A percentile compares a stretch with the other conserved stretches of the same genome.
Conservation (phyloP, 2,329 filamentous ascomycete species). For the Eutypa lata region DNA sequence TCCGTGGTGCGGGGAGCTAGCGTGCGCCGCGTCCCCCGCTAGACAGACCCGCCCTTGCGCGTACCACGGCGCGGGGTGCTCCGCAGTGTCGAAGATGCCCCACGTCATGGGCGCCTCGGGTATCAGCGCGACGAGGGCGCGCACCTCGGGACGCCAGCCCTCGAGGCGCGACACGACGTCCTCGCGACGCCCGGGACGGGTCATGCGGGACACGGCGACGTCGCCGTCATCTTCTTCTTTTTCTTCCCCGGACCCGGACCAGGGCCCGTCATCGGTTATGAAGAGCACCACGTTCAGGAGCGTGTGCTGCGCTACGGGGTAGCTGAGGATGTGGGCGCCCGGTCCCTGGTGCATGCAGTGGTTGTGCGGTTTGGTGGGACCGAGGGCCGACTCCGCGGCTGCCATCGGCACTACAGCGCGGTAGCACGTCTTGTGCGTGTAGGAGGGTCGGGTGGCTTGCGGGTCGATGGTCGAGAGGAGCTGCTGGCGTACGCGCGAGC, state of each 20-base stretch:
- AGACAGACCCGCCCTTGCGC: conserved; percentile 38
- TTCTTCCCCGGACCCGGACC: conserved; percentile 21
- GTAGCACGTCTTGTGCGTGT: conserved; percentile 55
- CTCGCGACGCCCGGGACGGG: no score
- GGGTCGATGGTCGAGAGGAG: conserved; percentile 41
- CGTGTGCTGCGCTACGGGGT: conserved; percentile 44
- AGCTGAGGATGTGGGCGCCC: conserved; percentile 53
- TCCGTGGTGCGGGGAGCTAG: conserved; percentile 47
- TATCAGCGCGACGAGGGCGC: conserved; percentile 36
- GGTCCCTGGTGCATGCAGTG: conserved; percentile 52
- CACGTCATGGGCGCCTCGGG: conserved; percentile 44
- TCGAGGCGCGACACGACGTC: no score
- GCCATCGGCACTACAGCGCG: conserved; percentile 57
- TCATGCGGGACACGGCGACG: no score
- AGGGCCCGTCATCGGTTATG: conserved; percentile 29
- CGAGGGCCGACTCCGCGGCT: no score
- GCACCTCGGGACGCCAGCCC: conserved; percentile 28
- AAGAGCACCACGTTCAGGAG: conserved; percentile 52
- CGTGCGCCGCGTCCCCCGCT: conserved; percentile 52
- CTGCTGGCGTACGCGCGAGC: conserved; percentile 46
- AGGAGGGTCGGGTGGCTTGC: conserved; percentile 40
- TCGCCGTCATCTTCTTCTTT: conserved; percentile 13
- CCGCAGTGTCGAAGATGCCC: conserved; percentile 46
- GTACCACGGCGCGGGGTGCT: conserved; percentile 40
- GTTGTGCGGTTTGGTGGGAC: no score